These are phyloP conservation scores for Sporothrix brunneoviolacea DNA, from an alignment of 2,329 filamentous ascomycete genomes.

Conservation along the genomic window DNA sequence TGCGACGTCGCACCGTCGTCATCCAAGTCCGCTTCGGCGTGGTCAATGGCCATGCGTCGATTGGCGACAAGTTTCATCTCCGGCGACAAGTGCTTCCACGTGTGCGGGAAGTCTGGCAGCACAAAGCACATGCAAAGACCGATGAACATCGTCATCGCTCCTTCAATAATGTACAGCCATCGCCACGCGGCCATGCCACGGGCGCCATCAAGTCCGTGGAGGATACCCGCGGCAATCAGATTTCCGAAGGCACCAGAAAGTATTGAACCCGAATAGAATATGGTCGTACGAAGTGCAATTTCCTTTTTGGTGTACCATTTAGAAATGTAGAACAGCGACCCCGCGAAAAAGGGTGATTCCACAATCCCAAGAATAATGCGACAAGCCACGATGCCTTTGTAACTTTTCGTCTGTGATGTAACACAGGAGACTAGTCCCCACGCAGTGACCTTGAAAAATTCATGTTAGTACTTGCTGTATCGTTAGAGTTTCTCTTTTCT, in stretches of 20 bases:
- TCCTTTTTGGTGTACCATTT: constrained; percentile 28
- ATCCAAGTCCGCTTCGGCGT: constrained; percentile 19
- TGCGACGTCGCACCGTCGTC: constrained; percentile 12
- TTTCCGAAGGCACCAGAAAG: constrained; percentile 25
- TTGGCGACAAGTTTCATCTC: constrained; percentile 15
- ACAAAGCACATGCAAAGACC: constrained; percentile 15
- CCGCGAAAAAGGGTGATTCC: constrained; percentile 26
- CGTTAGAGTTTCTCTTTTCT: too few species aligned
- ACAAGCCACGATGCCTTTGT: not conserved
- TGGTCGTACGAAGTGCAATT: constrained; percentile 22
- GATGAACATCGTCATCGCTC: constrained; percentile 18
- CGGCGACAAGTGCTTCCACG: constrained; percentile 15
- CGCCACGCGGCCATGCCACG: constrained; percentile 7
- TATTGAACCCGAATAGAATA: constrained; percentile 25
- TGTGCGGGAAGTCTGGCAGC: constrained; percentile 18
- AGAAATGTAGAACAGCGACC: constrained; percentile 23
- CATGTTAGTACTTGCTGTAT: too few species aligned
- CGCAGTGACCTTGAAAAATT: constrained; percentile 18
- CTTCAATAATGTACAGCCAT: constrained; percentile 22
- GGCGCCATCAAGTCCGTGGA: constrained; percentile 4
- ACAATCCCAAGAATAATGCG: constrained; percentile 30
- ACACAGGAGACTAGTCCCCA: constrained; percentile 26
- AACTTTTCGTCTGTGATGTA: not conserved
- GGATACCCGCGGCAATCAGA: constrained; percentile 22
- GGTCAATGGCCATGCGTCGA: constrained; percentile 18